These are phyloP conservation scores for Myriosclerotinia scirpicola DNA, from an alignment of 2,329 filamentous ascomycete genomes.

Conservation along the genomic window DNA sequence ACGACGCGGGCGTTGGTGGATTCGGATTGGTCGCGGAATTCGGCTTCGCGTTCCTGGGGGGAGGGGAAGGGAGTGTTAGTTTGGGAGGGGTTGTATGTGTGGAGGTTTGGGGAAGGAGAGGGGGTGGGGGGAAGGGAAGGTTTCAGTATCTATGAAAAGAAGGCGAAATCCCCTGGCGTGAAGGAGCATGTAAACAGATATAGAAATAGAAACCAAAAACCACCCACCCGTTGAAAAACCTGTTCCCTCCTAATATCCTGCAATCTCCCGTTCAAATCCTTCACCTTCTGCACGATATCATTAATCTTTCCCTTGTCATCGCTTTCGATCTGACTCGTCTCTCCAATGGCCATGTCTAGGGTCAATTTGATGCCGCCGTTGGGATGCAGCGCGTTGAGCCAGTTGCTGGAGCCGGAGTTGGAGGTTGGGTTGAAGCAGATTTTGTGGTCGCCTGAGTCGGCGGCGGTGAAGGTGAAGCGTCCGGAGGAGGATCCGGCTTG, in stretches of 20 bases:
- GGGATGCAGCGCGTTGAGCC: constrained; percentile 64
- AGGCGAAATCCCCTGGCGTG: too few relatives aligned
- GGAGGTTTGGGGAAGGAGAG: background rate
- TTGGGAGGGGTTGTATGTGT: background rate
- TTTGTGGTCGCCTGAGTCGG: constrained; percentile 91
- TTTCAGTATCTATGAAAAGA: background rate
- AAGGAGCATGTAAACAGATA: background rate
- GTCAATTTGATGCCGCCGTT: constrained; percentile 80
- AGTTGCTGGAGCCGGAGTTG: constrained; percentile 65
- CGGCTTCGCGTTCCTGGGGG: constrained; percentile 84
- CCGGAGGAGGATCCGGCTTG: constrained; percentile 75
- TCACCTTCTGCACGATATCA: constrained; percentile 83
- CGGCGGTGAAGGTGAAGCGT: constrained; percentile 93
- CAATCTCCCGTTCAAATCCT: constrained; percentile 83
- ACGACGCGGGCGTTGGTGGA: constrained; percentile 87
- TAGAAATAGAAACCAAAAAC: background rate
- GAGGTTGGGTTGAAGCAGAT: constrained; percentile 91
- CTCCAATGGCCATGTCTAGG: constrained; percentile 90
- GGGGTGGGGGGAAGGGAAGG: background rate
- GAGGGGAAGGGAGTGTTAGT: constrained; percentile 21
- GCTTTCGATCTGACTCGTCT: constrained; percentile 90
- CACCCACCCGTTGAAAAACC: constrained; percentile 83
- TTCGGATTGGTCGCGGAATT: constrained; percentile 98
- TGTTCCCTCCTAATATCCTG: constrained; percentile 91
- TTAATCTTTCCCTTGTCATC: constrained; percentile 90